Conservation (phyloP, 1,139 yeast species). For the Yamadazyma sp. region DNA sequence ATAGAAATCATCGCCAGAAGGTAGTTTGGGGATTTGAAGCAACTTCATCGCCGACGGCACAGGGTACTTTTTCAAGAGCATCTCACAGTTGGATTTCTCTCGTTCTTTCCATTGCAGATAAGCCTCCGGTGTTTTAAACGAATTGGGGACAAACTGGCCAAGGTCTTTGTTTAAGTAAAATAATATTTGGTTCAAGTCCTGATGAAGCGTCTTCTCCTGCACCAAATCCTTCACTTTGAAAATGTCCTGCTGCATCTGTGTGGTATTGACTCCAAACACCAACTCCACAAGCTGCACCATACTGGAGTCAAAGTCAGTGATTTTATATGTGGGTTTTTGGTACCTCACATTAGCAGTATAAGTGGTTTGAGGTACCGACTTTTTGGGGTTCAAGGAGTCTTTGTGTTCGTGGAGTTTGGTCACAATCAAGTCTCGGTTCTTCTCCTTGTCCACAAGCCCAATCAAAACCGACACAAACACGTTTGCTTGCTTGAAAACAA, state of each 20-base stretch:
- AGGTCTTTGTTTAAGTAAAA: constrained; percentile 41
- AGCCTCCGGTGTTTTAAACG: constrained; percentile 39
- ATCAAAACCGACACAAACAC: constrained; percentile 58
- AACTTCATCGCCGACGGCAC: constrained; percentile 34
- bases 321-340: constrained; percentile 46
- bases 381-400: constrained; percentile 35
- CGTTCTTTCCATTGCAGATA: constrained; percentile 55
- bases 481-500: constrained; percentile 56
- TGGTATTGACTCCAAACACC: constrained; percentile 41
- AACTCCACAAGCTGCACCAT: constrained; percentile 36
- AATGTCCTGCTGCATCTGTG: constrained; percentile 51
- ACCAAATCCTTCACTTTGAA: constrained; percentile 40
- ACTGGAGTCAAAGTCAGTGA: constrained; percentile 49
- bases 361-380: constrained; percentile 4
- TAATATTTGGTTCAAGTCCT: constrained; percentile 43
- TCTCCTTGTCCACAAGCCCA: constrained; percentile 44
- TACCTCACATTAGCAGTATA: constrained; percentile 22
- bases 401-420: constrained; percentile 45
- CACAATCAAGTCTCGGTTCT: constrained; percentile 40
- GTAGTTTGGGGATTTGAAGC: constrained; percentile 29
- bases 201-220: constrained; percentile 42
- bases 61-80: constrained; percentile 40
- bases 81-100: constrained; percentile 40
- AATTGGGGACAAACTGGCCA: constrained; percentile 38
- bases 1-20: constrained; percentile 34